Evolutionary conservation across 768 basidiomycete genomes (phyloP).

Genomic region (Pulveroboletus sp.): DNA sequence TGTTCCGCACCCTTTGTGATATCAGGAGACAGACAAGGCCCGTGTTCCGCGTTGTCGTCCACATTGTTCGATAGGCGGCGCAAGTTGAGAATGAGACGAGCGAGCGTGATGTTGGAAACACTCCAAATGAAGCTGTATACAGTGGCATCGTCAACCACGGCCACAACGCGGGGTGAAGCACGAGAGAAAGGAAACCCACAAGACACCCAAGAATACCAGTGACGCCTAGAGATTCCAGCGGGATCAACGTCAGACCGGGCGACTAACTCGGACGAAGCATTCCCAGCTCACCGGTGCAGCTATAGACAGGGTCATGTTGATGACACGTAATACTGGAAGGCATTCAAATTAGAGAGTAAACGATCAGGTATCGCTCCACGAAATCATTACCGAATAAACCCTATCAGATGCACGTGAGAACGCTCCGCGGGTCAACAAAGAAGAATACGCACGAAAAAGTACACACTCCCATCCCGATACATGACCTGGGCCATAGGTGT

Average conservation of each 20-base stretch:
- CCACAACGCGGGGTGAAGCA: background rate
- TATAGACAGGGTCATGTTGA: conserved; percentile 20
- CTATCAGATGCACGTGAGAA: conserved; percentile 7
- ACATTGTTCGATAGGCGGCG: conserved; percentile 15
- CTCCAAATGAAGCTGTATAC: conserved; percentile 35
- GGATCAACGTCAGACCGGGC: background rate
- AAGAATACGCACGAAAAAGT: conserved; percentile 24
- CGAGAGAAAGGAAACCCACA: conserved; percentile 10
- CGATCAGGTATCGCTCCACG: background rate
- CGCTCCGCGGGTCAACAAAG: background rate
- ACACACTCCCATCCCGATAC: conserved; percentile 26
- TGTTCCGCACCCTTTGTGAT: background rate
- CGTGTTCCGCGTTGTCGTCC: background rate
- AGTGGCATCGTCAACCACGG: background rate
- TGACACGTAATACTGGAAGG: conserved; percentile 17
- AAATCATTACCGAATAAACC: conserved; percentile 21
- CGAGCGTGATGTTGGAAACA: conserved; percentile 28
- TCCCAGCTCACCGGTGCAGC: conserved; percentile 19
- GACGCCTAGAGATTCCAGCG: conserved; percentile 9
- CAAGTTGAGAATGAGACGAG: conserved; percentile 33
- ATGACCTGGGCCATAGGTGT: conserved; percentile 21
- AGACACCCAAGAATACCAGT: conserved; percentile 18
- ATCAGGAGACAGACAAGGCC: background rate
- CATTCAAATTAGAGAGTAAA: background rate
- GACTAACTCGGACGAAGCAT: background rate